A percentile compares a stretch with the other conserved stretches of the same genome.
phyloP scores from a whole-genome alignment of 2,329 filamentous ascomycete genomes.

The Curvularia lunata region DNA sequence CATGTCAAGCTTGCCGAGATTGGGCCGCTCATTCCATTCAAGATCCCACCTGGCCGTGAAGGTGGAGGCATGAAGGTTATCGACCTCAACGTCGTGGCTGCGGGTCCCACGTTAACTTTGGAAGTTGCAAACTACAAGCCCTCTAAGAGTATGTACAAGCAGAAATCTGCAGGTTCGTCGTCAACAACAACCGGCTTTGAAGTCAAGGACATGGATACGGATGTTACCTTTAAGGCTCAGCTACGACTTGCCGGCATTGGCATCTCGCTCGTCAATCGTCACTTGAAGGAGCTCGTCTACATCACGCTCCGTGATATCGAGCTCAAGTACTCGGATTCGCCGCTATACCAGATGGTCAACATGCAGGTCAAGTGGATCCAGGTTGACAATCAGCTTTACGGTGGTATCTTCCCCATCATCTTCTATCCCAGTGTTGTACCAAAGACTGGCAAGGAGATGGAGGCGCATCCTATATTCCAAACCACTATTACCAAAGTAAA shows the following conservation, averaged over 20 bases:
- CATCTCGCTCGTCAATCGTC: slow-evolving; percentile 89
- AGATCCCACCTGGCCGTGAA: slow-evolving; percentile 71
- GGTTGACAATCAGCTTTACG: slow-evolving; percentile 97
- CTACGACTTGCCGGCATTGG: slow-evolving; percentile 89
- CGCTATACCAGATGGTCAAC: slow-evolving; percentile 88
- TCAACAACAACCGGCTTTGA: slow-evolving; percentile 78
- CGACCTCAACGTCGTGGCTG: slow-evolving; percentile 93
- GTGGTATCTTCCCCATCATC: slow-evolving; percentile 96
- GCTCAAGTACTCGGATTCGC: slow-evolving; percentile 90
- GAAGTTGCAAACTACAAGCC: slow-evolving; percentile 93
- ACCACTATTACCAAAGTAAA: slow-evolving; percentile 92
- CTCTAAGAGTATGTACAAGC: slow-evolving; percentile 89
- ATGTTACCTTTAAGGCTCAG: slow-evolving; percentile 87
- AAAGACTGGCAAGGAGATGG: slow-evolving; percentile 94
- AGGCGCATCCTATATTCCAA: slow-evolving; percentile 93
- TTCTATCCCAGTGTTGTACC: slow-evolving; percentile 97
- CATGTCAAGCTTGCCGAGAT: slow-evolving; percentile 97
- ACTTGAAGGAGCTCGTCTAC: slow-evolving; percentile 90
- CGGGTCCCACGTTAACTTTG: slow-evolving; percentile 92
- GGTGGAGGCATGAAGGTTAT: slow-evolving; percentile 79
- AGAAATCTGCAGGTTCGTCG: slow-evolving; percentile 64
- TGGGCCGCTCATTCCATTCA: slow-evolving; percentile 93
- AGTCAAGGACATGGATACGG: slow-evolving; percentile 88
- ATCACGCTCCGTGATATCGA: slow-evolving; percentile 91
- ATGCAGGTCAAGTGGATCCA: slow-evolving; percentile 98